These are phyloP conservation scores for Nothopassalora personata DNA, from an alignment of 2,329 filamentous ascomycete genomes.

Conservation along the genomic window DNA sequence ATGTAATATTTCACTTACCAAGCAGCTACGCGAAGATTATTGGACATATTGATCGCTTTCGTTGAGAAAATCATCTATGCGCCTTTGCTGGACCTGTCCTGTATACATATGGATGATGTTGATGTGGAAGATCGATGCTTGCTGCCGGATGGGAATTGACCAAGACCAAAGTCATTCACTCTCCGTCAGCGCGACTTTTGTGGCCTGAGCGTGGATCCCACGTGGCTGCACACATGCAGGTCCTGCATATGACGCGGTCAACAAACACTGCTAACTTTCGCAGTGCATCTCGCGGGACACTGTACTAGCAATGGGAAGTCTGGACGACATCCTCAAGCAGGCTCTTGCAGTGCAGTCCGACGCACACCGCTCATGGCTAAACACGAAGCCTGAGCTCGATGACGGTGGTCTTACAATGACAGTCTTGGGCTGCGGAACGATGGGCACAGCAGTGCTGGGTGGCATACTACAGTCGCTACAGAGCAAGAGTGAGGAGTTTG, in stretches of 20 bases:
- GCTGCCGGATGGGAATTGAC: not conserved
- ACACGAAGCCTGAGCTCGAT: constrained; percentile 19
- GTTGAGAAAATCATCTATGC: not conserved
- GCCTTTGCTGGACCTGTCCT: not conserved
- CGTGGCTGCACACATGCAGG: not conserved
- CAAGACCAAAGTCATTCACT: constrained; percentile 3
- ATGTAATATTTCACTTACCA: not conserved
- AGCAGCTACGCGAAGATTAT: not conserved
- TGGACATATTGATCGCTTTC: not conserved
- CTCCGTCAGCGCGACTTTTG: not conserved
- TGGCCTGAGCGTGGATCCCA: not conserved
- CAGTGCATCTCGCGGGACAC: too few species aligned
- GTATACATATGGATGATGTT: not conserved
- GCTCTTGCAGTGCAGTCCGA: constrained; percentile 25
- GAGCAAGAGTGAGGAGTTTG: constrained; percentile 37
- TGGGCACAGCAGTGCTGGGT: constrained; percentile 78
- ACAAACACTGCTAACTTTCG: too few species aligned
- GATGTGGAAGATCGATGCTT: not conserved
- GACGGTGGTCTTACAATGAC: constrained; percentile 60
- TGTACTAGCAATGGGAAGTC: constrained; percentile 15
- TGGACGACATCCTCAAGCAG: constrained; percentile 30
- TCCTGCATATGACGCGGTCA: not conserved
- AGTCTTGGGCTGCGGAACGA: constrained; percentile 79
- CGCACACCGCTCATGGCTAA: constrained; percentile 21
- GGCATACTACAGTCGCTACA: constrained; percentile 69